Conservation (phyloP, 495 filamentous ascomycete species). For the Massariosphaeria phaeospora region DNA sequence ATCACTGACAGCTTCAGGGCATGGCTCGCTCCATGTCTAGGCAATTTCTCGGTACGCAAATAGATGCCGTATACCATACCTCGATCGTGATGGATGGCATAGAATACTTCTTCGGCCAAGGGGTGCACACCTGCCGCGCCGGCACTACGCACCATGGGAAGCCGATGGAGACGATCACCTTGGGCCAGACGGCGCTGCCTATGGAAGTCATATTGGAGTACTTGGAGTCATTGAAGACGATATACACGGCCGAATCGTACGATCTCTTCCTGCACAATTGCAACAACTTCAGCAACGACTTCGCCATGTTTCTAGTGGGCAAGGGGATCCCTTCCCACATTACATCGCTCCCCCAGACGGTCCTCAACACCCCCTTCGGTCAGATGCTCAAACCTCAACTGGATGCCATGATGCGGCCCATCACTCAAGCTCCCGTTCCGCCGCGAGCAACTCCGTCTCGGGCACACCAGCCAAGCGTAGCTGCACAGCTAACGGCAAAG, state of each 20-base stretch:
- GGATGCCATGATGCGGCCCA: slow-evolving; percentile 64
- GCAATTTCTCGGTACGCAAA: slow-evolving; percentile 41
- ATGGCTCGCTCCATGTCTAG: slow-evolving; percentile 23
- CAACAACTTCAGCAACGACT: slow-evolving; percentile 97
- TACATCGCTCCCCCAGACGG: slow-evolving; percentile 75
- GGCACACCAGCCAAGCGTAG: slow-evolving; percentile 2
- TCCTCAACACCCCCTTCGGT: slow-evolving; percentile 85
- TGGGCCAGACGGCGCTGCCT: slow-evolving; percentile 75
- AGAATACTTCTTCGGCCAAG: slow-evolving; percentile 69
- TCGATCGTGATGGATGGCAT: slow-evolving; percentile 74
- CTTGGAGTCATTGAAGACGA: slow-evolving; percentile 70
- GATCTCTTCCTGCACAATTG: slow-evolving; percentile 90
- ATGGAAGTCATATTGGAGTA: slow-evolving; percentile 85
- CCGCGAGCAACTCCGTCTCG: slow-evolving; percentile 35
- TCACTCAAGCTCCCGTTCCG: slow-evolving; percentile 47
- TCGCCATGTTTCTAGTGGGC: slow-evolving; percentile 85
- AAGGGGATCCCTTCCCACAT: slow-evolving; percentile 85
- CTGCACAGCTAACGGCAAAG: not conserved
- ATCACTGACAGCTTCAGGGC: too few species aligned
- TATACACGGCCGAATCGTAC: slow-evolving; percentile 87
- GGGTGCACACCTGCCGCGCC: slow-evolving; percentile 73
- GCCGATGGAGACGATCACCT: slow-evolving; percentile 68
- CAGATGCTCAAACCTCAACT: slow-evolving; percentile 83
- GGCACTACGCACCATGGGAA: slow-evolving; percentile 80
- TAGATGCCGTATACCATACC: slow-evolving; percentile 87